A percentile compares a stretch with the other conserved stretches of the same genome.
Conservation (phyloP, 2,329 filamentous ascomycete genomes). For the Didymosphaeria variabile region DNA sequence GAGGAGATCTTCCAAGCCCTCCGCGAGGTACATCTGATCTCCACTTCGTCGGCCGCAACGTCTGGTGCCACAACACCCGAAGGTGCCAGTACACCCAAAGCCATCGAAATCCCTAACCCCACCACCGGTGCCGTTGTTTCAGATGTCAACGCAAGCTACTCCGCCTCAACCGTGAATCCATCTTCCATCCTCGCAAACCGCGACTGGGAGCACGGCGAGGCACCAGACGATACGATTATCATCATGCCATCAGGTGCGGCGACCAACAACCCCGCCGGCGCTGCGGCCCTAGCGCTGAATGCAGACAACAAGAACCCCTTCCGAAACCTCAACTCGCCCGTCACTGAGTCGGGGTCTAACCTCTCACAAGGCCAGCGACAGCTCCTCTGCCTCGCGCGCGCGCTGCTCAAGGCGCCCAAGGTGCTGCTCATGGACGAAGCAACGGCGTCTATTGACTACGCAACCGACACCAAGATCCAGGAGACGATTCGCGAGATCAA, state of each 20-base stretch:
- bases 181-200: slow-evolving; percentile 41
- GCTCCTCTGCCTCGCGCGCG: slow-evolving; percentile 90
- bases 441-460: slow-evolving; percentile 96
- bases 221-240: slow-evolving; percentile 41
- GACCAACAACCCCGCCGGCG: slow-evolving; percentile 36
- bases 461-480: slow-evolving; percentile 94
- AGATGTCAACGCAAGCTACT: slow-evolving; percentile 38
- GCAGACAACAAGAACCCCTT: slow-evolving; percentile 94
- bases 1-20: slow-evolving; percentile 89
- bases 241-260: slow-evolving; percentile 40
- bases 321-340: slow-evolving; percentile 80
- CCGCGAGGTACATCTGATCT: slow-evolving; percentile 86
- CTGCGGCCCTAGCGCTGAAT: slow-evolving; percentile 45
- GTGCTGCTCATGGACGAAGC: slow-evolving; percentile 99
- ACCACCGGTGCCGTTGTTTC: slow-evolving; percentile 35
- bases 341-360: slow-evolving; percentile 92
- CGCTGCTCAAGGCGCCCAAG: slow-evolving; percentile 87
- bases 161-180: slow-evolving; percentile 44
- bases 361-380: slow-evolving; percentile 96
- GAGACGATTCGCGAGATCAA: slow-evolving; percentile 93
- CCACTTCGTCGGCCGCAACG: slow-evolving; percentile 51
- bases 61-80: slow-evolving; percentile 38
- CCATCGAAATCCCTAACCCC: slow-evolving; percentile 46
- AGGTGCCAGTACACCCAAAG: slow-evolving; percentile 29
- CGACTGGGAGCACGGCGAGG: slow-evolving; percentile 39